Percentiles rank a stretch among this genome's conserved stretches.
These are phyloP conservation scores for Aspergillus ibericus DNA, from an alignment of 2,329 filamentous ascomycete species.

Conservation along the genomic window DNA sequence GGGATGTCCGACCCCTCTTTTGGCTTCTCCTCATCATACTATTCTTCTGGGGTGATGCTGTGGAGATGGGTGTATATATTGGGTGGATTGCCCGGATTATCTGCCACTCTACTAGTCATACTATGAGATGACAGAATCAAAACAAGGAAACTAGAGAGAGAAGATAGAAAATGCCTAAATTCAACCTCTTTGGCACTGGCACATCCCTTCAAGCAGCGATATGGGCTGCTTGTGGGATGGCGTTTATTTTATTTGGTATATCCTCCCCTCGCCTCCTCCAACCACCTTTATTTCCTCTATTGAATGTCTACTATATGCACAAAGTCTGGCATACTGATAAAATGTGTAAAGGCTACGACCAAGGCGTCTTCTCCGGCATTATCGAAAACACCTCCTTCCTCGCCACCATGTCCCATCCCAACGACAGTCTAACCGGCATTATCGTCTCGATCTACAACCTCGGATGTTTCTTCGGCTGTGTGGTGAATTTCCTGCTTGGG, in stretches of 20 bases:
- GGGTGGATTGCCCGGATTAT: no score
- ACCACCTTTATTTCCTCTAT: no score
- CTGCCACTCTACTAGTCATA: no score
- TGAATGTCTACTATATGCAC: no score
- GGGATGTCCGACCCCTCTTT: no score
- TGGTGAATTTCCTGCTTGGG: slow-evolving; percentile 33
- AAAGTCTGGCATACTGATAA: no score
- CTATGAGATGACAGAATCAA: no score
- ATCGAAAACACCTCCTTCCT: slow-evolving; percentile 50
- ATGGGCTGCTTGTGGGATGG: slow-evolving; percentile 23
- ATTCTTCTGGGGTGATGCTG: no score
- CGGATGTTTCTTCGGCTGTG: slow-evolving; percentile 42
- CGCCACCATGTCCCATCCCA: slow-evolving; percentile 39
- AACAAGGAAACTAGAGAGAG: not conserved
- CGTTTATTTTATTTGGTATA: slow-evolving; percentile 29
- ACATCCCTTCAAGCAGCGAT: slow-evolving; percentile 23
- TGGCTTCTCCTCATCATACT: no score
- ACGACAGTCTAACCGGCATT: slow-evolving; percentile 42
- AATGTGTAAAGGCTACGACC: slow-evolving; percentile 51
- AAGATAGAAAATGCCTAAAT: slow-evolving; percentile 18
- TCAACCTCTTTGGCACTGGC: slow-evolving; percentile 27
- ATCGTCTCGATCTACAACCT: slow-evolving; percentile 48
- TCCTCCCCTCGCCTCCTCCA: no score
- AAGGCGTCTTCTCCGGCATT: slow-evolving; percentile 52
- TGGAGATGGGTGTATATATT: no score